Conservation (phyloP, 441 rosid genomes). For the Erodium chrysanthum region DNA sequence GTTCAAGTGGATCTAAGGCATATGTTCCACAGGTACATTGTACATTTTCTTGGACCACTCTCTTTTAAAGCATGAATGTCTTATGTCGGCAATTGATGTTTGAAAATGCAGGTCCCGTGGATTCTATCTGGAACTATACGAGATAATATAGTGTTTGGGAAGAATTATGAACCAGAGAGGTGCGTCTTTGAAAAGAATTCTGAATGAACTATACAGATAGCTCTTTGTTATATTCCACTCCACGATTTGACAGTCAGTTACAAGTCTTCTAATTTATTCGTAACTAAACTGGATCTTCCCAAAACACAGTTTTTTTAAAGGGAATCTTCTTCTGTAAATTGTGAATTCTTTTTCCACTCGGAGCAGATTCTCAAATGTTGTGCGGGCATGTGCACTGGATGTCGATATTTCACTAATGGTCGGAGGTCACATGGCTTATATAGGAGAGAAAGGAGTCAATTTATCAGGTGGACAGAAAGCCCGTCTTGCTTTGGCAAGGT, state of each 20-base stretch:
- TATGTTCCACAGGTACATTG: slow-evolving; percentile 82
- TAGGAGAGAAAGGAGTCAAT: slow-evolving; percentile 85
- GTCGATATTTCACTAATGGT: slow-evolving; percentile 69
- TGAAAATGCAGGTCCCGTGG: slow-evolving; percentile 73
- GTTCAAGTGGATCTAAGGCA: slow-evolving; percentile 51
- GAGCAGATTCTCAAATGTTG: slow-evolving; percentile 52
- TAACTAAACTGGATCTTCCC: background rate
- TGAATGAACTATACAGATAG: background rate
- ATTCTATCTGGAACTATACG: slow-evolving; percentile 81
- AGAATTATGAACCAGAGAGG: slow-evolving; percentile 58
- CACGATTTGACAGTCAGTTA: background rate
- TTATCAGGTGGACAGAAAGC: slow-evolving; percentile 97
- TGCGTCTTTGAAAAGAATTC: slow-evolving; percentile 14
- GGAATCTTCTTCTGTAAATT: slow-evolving; percentile 9
- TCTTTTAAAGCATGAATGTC: slow-evolving; percentile 16
- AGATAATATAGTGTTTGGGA: slow-evolving; percentile 69
- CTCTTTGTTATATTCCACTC: background rate
- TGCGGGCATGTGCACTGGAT: slow-evolving; percentile 72
- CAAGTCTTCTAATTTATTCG: slow-evolving; percentile 2
- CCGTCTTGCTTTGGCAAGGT: slow-evolving; percentile 98
- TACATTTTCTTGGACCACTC: slow-evolving; percentile 14
- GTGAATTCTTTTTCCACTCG: slow-evolving; percentile 16
- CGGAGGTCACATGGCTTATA: slow-evolving; percentile 75
- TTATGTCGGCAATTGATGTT: slow-evolving; percentile 16
- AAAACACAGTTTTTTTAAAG: background rate